phyloP scores from a whole-genome alignment of 305 asterid species.

The Fraxinus floribunda region DNA sequence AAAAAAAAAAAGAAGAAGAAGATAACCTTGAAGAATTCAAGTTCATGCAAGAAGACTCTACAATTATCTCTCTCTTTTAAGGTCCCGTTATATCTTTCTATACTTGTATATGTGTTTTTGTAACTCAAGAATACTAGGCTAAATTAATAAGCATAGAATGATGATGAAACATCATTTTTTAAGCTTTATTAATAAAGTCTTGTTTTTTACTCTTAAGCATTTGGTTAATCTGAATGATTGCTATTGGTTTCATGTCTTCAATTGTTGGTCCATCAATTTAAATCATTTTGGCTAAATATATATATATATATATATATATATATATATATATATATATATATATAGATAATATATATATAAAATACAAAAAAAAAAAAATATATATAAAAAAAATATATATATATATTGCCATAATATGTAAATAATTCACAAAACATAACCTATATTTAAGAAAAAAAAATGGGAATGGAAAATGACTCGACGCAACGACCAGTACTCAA shows the following conservation, averaged over 20 bases:
- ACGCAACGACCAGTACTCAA: not conserved
- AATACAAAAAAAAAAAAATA: too few species aligned
- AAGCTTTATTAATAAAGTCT: not conserved
- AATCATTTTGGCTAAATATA: not conserved
- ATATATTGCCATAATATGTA: not conserved
- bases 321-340: too few species aligned
- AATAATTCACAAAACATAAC: not conserved
- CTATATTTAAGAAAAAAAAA: not conserved
- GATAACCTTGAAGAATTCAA: not conserved
- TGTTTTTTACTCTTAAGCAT: not conserved
- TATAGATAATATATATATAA: too few species aligned
- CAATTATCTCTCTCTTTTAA: not conserved
- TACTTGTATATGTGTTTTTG: too few species aligned
- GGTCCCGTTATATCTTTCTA: not conserved
- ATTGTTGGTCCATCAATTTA: not conserved
- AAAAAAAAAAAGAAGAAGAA: not conserved
- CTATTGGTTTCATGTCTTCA: not conserved
- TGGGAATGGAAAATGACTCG: not conserved
- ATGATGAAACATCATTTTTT: not conserved
- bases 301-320: too few species aligned
- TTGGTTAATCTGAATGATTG: not conserved
- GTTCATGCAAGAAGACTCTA: not conserved
- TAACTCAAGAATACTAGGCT: not conserved
- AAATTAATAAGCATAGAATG: not conserved
- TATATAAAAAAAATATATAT: too few species aligned